Evolutionary conservation across 306 rosid genomes (phyloP).

Genomic region (Prunus campanulata): DNA sequence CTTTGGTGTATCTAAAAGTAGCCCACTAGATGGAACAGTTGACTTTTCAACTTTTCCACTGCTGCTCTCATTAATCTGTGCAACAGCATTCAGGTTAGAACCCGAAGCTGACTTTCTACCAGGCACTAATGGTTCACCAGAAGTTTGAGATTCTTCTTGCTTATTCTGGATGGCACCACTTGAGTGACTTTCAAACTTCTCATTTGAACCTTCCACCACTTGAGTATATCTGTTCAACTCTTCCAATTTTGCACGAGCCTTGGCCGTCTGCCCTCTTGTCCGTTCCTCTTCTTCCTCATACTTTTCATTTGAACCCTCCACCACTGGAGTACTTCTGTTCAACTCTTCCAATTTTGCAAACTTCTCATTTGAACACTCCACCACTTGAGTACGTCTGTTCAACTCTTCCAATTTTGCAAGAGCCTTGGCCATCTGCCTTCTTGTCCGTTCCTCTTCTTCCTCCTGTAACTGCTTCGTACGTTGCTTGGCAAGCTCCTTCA

Average conservation of each 20-base stretch:
- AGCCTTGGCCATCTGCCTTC: conserved; percentile 80
- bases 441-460: conserved; percentile 82
- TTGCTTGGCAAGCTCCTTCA: conserved; percentile 73
- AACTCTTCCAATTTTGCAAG: conserved; percentile 78
- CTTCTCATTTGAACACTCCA: conserved; percentile 35
- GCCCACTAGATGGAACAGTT: conserved; percentile 33
- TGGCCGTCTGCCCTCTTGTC: conserved; percentile 64
- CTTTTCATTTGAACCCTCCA: conserved; percentile 35
- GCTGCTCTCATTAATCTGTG: conserved; percentile 35
- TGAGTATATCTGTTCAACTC: conserved; percentile 62
- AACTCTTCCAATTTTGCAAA: conserved; percentile 70
- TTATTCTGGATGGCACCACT: conserved; percentile 43
- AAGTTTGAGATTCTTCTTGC: conserved; percentile 48
- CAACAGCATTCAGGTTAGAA: conserved; percentile 27
- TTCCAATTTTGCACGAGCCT: conserved; percentile 78
- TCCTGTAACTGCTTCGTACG: conserved; percentile 76
- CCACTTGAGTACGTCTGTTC: conserved; percentile 49
- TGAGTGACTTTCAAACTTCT: conserved; percentile 37
- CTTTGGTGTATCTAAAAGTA: conserved; percentile 31
- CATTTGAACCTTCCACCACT: conserved; percentile 44
- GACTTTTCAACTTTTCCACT: conserved; percentile 31
- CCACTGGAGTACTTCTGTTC: conserved; percentile 47
- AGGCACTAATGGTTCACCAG: conserved; percentile 27
- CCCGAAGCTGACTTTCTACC: conserved; percentile 30
- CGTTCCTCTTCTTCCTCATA: conserved; percentile 85